phyloP scores from a whole-genome alignment of 345 rosid species.

The Moricandia moricandioides region DNA sequence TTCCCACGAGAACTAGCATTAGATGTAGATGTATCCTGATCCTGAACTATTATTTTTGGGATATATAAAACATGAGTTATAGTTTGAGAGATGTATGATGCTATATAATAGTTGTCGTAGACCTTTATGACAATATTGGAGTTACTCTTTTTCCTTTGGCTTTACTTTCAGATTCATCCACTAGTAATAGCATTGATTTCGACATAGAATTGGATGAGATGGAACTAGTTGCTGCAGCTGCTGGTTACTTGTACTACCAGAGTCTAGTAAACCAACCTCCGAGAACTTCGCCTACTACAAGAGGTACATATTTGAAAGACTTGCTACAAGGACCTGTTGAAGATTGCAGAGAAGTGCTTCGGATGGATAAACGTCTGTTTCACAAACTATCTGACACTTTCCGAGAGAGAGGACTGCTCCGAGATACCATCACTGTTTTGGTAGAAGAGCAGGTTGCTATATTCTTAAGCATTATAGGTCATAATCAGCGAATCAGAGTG shows the following conservation, averaged over 20 bases:
- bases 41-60: too few relatives aligned
- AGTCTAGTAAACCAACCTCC: constrained; percentile 46
- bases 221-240: constrained; percentile 79
- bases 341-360: constrained; percentile 59
- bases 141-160: constrained; percentile 7
- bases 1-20: too few relatives aligned
- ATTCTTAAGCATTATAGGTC: constrained; percentile 70
- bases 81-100: not conserved
- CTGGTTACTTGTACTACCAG: constrained; percentile 60
- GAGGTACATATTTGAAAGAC: constrained; percentile 53
- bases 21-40: too few relatives aligned
- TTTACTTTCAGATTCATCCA: constrained; percentile 48
- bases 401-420: constrained; percentile 56
- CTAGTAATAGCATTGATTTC: constrained; percentile 49
- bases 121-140: not conserved
- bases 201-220: constrained; percentile 80
- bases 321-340: constrained; percentile 54
- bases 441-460: constrained; percentile 78
- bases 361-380: constrained; percentile 78
- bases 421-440: constrained; percentile 67
- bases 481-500: constrained; percentile 80
- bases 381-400: constrained; percentile 52
- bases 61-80: not conserved
- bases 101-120: not conserved
- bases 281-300: constrained; percentile 32